phyloP scores from a whole-genome alignment of 345 rosid species.

The Pistacia vera region DNA sequence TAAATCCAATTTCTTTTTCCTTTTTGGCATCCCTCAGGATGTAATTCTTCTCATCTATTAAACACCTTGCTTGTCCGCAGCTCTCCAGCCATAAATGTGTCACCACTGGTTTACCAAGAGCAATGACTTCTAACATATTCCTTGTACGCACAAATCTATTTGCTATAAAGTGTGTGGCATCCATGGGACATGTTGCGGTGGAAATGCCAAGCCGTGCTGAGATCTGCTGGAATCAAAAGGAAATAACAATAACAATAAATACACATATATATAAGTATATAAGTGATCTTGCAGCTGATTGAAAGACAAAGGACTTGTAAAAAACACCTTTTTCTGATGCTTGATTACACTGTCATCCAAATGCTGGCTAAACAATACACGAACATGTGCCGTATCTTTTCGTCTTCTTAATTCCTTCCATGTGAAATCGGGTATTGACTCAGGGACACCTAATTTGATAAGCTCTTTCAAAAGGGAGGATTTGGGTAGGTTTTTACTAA shows the following conservation, averaged over 20 bases:
- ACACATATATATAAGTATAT: background rate
- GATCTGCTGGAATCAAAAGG: slow-evolving; percentile 44
- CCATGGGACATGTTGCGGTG: slow-evolving; percentile 47
- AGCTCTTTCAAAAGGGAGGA: slow-evolving; percentile 55
- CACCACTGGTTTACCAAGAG: slow-evolving; percentile 73
- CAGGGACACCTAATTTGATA: slow-evolving; percentile 39
- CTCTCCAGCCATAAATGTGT: slow-evolving; percentile 78
- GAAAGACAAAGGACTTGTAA: background rate
- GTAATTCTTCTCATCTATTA: slow-evolving; percentile 72
- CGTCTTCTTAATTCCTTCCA: slow-evolving; percentile 56
- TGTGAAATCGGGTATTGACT: slow-evolving; percentile 28
- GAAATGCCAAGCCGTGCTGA: slow-evolving; percentile 57
- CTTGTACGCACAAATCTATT: slow-evolving; percentile 69
- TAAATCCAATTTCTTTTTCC: slow-evolving; percentile 74
- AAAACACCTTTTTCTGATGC: slow-evolving; percentile 70
- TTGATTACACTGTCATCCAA: slow-evolving; percentile 56
- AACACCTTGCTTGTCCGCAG: slow-evolving; percentile 59
- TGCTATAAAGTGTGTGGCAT: slow-evolving; percentile 79
- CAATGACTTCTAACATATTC: slow-evolving; percentile 85
- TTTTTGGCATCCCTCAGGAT: slow-evolving; percentile 64
- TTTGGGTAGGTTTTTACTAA: slow-evolving; percentile 40
- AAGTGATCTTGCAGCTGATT: slow-evolving; percentile 2
- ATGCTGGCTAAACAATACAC: slow-evolving; percentile 71
- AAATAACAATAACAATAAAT: background rate
- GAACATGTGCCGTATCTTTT: slow-evolving; percentile 43